phyloP scores from a whole-genome alignment of 1,139 yeast species.

The Yamadazyma friedrichii region DNA sequence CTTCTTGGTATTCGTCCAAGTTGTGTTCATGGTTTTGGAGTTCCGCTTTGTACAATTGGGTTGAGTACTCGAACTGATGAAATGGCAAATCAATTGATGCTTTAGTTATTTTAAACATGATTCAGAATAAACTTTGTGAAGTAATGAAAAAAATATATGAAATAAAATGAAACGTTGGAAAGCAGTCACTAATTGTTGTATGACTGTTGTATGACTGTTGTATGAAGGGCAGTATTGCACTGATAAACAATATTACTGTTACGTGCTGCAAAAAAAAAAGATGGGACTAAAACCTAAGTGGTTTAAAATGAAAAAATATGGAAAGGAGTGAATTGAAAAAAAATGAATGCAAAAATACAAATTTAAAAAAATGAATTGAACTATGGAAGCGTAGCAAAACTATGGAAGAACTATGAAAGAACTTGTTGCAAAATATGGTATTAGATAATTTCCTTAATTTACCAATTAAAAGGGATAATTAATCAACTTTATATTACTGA shows the following conservation, averaged over 20 bases:
- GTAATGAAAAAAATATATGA: neutral
- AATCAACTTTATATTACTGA: no score
- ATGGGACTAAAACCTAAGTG: neutral
- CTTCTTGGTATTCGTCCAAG: constrained; percentile 55
- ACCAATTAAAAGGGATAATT: no score
- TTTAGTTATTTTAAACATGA: constrained; percentile 7
- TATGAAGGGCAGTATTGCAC: no score
- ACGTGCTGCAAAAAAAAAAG: no score
- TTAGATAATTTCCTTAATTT: no score
- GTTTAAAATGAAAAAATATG: neutral
- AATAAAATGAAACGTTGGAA: no score
- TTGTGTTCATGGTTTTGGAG: constrained; percentile 44
- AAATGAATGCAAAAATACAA: constrained; percentile 4
- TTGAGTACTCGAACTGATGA: constrained; percentile 45
- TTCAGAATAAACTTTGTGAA: neutral
- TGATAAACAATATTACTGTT: no score
- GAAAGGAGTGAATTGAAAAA: neutral
- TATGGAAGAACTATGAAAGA: no score
- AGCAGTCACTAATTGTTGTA: no score
- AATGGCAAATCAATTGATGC: constrained; percentile 15
- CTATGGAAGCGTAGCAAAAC: no score
- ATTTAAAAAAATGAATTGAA: constrained; percentile 1
- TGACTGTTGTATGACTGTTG: no score
- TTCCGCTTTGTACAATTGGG: constrained; percentile 50
- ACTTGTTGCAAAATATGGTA: no score